These are phyloP conservation scores for Yamadazyma triangularis DNA, from an alignment of 1,139 yeast species.

Conservation along the genomic window DNA sequence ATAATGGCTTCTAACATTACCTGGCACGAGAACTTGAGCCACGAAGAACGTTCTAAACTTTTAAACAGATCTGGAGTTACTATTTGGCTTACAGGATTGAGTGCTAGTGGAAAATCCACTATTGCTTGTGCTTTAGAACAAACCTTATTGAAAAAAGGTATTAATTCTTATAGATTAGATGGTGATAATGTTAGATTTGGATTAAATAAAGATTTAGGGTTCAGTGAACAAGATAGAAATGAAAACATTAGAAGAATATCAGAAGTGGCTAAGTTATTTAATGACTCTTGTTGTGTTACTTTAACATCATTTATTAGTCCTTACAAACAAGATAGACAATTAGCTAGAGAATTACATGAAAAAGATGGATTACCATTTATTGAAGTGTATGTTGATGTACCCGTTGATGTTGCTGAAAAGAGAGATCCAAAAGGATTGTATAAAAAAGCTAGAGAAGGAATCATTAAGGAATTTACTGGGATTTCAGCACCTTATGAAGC, in stretches of 20 bases:
- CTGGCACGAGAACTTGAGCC: constrained; percentile 90
- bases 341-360: constrained; percentile 80
- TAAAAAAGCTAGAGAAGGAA: constrained; percentile 93
- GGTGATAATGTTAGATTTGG: constrained; percentile 96
- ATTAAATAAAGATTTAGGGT: constrained; percentile 89
- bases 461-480: constrained; percentile 92
- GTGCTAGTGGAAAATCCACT: constrained; percentile 93
- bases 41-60: constrained; percentile 66
- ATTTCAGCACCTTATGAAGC: constrained; percentile 95
- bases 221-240: constrained; percentile 84
- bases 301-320: constrained; percentile 92
- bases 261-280: constrained; percentile 86
- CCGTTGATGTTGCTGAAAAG: constrained; percentile 87
- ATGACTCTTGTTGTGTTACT: constrained; percentile 81
- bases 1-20: constrained; percentile 91
- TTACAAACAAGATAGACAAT: constrained; percentile 75
- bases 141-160: constrained; percentile 59
- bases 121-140: constrained; percentile 94
- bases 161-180: constrained; percentile 81
- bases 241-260: constrained; percentile 93
- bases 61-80: constrained; percentile 86
- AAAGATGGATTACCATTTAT: constrained; percentile 74
- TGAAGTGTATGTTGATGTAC: constrained; percentile 90
- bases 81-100: constrained; percentile 90
- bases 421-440: constrained; percentile 97